Evolutionary conservation across 1,284 basidiomycete species (phyloP), one percentile per base, ranked within the genome.

Genomic region (Xerocomus nothofagi): DNA sequence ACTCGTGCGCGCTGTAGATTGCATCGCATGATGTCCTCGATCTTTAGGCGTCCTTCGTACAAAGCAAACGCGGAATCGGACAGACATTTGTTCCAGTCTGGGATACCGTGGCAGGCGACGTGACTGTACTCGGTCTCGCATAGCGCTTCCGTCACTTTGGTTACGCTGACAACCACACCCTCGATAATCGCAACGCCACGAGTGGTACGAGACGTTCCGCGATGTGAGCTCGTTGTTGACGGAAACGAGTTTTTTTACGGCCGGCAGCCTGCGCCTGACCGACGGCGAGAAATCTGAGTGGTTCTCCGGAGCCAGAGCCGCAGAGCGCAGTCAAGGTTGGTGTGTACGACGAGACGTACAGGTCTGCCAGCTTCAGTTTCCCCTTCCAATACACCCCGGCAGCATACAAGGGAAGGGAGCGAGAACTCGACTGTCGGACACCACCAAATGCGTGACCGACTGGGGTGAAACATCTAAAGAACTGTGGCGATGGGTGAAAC

Each of bases 11-110:
- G 43, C 14, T 57, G 49, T 6, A 60, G 41, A 10, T 57, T 30
- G 3, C 56, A 56, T n/a, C 58, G 53, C 2, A 65, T 57, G 12
- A 71, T 51, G 31, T 66, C 55, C 2, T 48, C 43, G 11, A 69
- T 36, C 1, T 45, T 56, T 18, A 65, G 45, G 1, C 23, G 53
- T 8, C 55, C 55, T 14, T 58, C 59, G 9, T 58, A 47, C 20
- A 66, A 55, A 11, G 49, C 44, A 39, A 69, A 62, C 1, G 47
- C 53, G 4, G 60, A 57, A 1, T 59, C 44, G 39, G 67, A 61
- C 2, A 63, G 66, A 1, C 44, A 40, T 12, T 27, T n/a, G 31
- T 54, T 17, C 8, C 3, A 30, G 32, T 50, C 34, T 6, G 42
- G 42, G 5, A 27, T 31, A 9, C 49, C 60, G 38, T 61, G 58